Conservation (phyloP, 352 stramenopile genomes). For the Globisporangium takayamanum region DNA sequence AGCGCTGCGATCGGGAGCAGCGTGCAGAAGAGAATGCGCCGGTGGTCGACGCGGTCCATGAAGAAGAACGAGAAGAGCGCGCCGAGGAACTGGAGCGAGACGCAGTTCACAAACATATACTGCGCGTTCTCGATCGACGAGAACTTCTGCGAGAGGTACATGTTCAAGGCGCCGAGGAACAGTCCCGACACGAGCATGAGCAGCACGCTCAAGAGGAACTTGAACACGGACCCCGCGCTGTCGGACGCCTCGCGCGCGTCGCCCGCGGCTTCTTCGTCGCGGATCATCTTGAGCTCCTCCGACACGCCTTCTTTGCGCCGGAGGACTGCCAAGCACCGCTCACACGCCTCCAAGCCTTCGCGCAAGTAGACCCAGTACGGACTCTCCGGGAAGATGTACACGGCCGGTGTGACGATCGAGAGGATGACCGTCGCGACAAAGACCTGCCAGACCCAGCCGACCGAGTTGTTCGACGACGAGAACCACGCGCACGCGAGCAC, state of each 20-base stretch:
- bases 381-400: slow-evolving; percentile 84
- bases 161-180: slow-evolving; percentile 59
- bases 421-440: slow-evolving; percentile 75
- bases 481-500: slow-evolving; percentile 62
- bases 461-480: slow-evolving; percentile 55
- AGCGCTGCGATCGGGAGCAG: slow-evolving; percentile 48
- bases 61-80: slow-evolving; percentile 83
- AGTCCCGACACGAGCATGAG: slow-evolving; percentile 69
- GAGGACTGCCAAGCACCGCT: slow-evolving; percentile 62
- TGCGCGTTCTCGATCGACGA: slow-evolving; percentile 48
- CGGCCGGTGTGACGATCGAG: slow-evolving; percentile 68
- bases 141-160: slow-evolving; percentile 66
- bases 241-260: slow-evolving; percentile 31
- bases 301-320: slow-evolving; percentile 71
- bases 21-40: slow-evolving; percentile 61
- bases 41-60: slow-evolving; percentile 76
- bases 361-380: slow-evolving; percentile 83
- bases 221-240: slow-evolving; percentile 34
- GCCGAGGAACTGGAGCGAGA: slow-evolving; percentile 57
- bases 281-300: slow-evolving; percentile 73
- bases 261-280: slow-evolving; percentile 65
- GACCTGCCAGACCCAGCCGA: slow-evolving; percentile 83
- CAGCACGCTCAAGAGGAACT: slow-evolving; percentile 60
- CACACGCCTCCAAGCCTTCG: slow-evolving; percentile 65
- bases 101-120: slow-evolving; percentile 80